A percentile compares a stretch with the other conserved stretches of the same genome.
phyloP scores from a whole-genome alignment of 805 yeast genomes.

The Candida xyloterini region DNA sequence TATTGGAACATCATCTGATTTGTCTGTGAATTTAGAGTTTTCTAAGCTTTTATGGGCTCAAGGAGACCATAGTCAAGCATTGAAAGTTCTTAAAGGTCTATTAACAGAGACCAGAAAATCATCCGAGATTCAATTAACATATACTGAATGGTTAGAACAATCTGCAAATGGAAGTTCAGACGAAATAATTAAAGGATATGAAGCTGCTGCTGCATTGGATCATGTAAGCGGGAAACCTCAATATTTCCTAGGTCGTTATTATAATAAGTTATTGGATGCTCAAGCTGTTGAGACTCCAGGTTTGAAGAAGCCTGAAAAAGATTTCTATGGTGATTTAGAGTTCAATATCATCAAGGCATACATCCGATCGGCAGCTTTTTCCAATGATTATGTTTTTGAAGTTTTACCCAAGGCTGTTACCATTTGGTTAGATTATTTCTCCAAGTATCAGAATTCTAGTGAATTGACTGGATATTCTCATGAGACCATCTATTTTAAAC shows the following conservation, averaged over 20 bases:
- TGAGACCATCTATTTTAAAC: conserved; percentile 27
- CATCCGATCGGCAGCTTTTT: conserved; percentile 55
- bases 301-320: conserved; percentile 28
- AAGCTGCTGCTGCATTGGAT: conserved; percentile 52
- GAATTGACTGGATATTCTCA: conserved; percentile 25
- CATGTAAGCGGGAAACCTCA: conserved; percentile 66
- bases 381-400: conserved; percentile 70
- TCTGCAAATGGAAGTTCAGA: conserved; percentile 81
- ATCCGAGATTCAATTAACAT: conserved; percentile 58
- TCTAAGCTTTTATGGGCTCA: conserved; percentile 85
- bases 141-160: conserved; percentile 83
- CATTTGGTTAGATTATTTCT: conserved; percentile 81
- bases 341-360: conserved; percentile 53
- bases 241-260: conserved; percentile 76
- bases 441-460: conserved; percentile 30
- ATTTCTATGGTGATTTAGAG: conserved; percentile 51
- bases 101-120: conserved; percentile 16
- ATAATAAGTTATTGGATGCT: conserved; percentile 71
- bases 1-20: conserved; percentile 34
- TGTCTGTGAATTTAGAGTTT: conserved; percentile 62
- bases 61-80: conserved; percentile 83
- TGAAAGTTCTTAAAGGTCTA: conserved; percentile 56
- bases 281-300: conserved; percentile 36
- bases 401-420: conserved; percentile 88
- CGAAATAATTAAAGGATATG: conserved; percentile 68